Evolutionary conservation across 1,139 yeast species (phyloP), one percentile per base, ranked within the genome.

Genomic region (Sugiyamaella sp.): DNA sequence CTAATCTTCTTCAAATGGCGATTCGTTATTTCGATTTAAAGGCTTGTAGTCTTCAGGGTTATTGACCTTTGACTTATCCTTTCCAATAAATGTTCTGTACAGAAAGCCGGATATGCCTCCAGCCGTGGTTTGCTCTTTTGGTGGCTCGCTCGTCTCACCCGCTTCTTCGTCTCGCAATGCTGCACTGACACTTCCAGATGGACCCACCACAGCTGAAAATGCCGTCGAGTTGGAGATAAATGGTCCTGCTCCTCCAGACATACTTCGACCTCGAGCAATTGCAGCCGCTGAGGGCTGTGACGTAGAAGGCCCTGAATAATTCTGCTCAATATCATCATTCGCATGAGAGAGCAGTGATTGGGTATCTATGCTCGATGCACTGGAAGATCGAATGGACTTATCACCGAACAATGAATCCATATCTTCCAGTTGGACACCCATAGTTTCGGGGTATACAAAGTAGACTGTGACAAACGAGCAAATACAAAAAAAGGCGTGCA

Each of bases 321-420:
- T 49, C 22, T 51, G 58, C 14, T 53, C 57, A 8, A 39, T 52
- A 29, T 55, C 57, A 16, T 57, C 59, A 21, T 54, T 53, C 10
- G 52, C 59, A 32, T 24, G 46, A 4, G 56, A 51, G 12, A 64
- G 58, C 17, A 66, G 53, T 1, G 65, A 60, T 47, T 65, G 65
- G 9, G 60, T 57, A 51, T 63, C 67, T 16, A 37, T n/a, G 37
- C 29, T 25, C 10, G 65, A 58, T 0, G 70, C 64, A 2, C 66
- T 61, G 8, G 71, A 64, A 5, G 72, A 61, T 21, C 63, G 52
- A 9, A 64, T 57, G 1, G 83, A 76, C 56, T 75, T 73, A 62
- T 83, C 95, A 54, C 88, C 91, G 69, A 90, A 90, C 22, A 89
- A 75, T 8, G 81, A 74, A 68, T 89, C 96, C 87, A 90, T 89